Evolutionary conservation across 768 basidiomycete species (phyloP).

Genomic region (Agaricus subrufescens): DNA sequence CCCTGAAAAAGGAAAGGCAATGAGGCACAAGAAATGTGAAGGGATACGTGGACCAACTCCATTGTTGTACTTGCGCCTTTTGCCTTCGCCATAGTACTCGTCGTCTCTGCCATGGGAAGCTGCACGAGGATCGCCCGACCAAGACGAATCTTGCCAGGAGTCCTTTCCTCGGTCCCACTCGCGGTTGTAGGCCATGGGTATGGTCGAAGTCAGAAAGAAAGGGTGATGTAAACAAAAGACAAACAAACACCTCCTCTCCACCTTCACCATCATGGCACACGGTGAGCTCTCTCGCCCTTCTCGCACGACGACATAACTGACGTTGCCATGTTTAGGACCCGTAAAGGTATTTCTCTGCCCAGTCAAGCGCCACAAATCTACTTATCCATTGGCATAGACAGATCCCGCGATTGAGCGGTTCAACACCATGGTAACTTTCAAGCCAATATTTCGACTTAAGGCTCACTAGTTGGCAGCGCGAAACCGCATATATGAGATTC

Average conservation of each 20-base stretch:
- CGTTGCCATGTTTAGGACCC: slow-evolving; percentile 35
- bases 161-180: slow-evolving; percentile 87
- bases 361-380: not conserved
- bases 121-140: slow-evolving; percentile 27
- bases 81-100: slow-evolving; percentile 63
- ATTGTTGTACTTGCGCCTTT: slow-evolving; percentile 75
- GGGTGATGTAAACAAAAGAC: slow-evolving; percentile 30
- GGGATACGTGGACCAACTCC: slow-evolving; percentile 44
- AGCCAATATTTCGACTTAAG: slow-evolving; percentile 4
- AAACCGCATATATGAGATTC: slow-evolving; percentile 80
- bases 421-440: slow-evolving; percentile 40
- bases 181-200: slow-evolving; percentile 68
- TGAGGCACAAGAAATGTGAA: slow-evolving; percentile 17
- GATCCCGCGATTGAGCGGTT: slow-evolving; percentile 61
- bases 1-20: slow-evolving; percentile 34
- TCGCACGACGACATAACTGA: slow-evolving; percentile 12
- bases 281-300: slow-evolving; percentile 31
- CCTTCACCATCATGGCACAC: slow-evolving; percentile 45
- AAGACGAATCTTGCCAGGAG: slow-evolving; percentile 48
- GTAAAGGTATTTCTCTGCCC: slow-evolving; percentile 43
- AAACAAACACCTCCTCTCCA: slow-evolving; percentile 28
- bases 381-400: slow-evolving; percentile 20
- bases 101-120: slow-evolving; percentile 61
- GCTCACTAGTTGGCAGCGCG: slow-evolving; percentile 48
- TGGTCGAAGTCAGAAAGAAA: slow-evolving; percentile 25